phyloP scores from a whole-genome alignment of 768 basidiomycete species.

The Antrodiella citrinella region DNA sequence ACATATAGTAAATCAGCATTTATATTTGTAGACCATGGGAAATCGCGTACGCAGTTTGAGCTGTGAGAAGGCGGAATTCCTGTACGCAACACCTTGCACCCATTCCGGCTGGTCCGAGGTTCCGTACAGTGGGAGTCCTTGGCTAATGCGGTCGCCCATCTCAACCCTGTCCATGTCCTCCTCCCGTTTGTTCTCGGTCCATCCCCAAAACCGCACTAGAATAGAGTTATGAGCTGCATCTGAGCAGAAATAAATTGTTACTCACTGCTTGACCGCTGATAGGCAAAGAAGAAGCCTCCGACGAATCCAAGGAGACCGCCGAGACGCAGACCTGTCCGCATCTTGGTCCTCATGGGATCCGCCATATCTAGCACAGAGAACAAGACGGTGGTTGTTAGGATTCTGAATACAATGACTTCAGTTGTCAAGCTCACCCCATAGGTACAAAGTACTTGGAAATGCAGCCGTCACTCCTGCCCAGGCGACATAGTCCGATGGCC shows the following conservation, averaged over 20 bases:
- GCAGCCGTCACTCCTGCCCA: slow-evolving; percentile 79
- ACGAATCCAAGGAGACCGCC: slow-evolving; percentile 77
- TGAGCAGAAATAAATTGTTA: slow-evolving; percentile 11
- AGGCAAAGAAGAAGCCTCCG: slow-evolving; percentile 89
- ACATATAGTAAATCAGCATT: slow-evolving; percentile 11
- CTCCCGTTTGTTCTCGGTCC: slow-evolving; percentile 84
- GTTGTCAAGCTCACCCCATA: slow-evolving; percentile 82
- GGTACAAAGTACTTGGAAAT: slow-evolving; percentile 73
- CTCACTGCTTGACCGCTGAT: slow-evolving; percentile 84
- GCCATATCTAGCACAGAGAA: slow-evolving; percentile 31
- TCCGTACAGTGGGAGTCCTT: slow-evolving; percentile 85
- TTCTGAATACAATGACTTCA: background rate
- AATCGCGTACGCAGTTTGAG: slow-evolving; percentile 72
- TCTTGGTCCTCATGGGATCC: slow-evolving; percentile 31
- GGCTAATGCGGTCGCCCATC: slow-evolving; percentile 60
- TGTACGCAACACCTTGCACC: slow-evolving; percentile 79
- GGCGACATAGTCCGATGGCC: slow-evolving; percentile 77
- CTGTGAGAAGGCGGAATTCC: slow-evolving; percentile 90
- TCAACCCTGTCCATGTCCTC: slow-evolving; percentile 71
- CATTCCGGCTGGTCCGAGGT: slow-evolving; percentile 73
- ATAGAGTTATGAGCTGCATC: slow-evolving; percentile 4
- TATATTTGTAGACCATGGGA: background rate
- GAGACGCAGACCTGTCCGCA: slow-evolving; percentile 36
- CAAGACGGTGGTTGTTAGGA: slow-evolving; percentile 1
- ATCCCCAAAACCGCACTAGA: slow-evolving; percentile 90